phyloP scores from a whole-genome alignment of 2,329 filamentous ascomycete genomes.

The Penicillium fuscoglaucum region DNA sequence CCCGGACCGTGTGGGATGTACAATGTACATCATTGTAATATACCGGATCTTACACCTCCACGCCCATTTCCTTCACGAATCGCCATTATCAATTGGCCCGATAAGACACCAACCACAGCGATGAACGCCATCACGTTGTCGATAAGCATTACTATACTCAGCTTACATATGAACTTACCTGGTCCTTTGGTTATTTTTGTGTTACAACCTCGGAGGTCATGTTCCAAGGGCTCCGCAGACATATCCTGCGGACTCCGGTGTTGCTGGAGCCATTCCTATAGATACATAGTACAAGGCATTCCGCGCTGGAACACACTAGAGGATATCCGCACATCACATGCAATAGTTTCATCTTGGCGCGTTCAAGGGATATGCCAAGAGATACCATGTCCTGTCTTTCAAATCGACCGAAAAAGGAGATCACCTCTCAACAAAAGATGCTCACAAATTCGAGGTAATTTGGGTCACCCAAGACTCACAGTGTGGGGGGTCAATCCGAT shows the following conservation, averaged over 20 bases:
- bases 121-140: conserved; percentile 30
- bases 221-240: background rate
- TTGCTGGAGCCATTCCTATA: background rate
- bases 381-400: background rate
- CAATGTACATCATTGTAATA: background rate
- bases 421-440: conserved; percentile 3
- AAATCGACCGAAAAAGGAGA: background rate
- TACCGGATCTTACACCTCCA: background rate
- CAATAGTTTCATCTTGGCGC: conserved; percentile 12
- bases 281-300: background rate
- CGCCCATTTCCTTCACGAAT: conserved; percentile 13
- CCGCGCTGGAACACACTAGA: background rate
- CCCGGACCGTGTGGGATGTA: background rate
- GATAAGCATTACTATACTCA: conserved; percentile 6
- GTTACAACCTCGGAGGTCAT: background rate
- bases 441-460: conserved; percentile 9
- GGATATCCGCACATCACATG: background rate
- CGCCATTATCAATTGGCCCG: conserved; percentile 25
- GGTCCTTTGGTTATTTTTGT: background rate
- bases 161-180: background rate
- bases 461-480: background rate
- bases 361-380: conserved; percentile 14
- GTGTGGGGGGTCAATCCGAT: background rate
- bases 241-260: background rate
- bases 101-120: conserved; percentile 37